Evolutionary conservation across 1,284 basidiomycete species (phyloP).

Genomic region (Cutaneotrichosporon daszewskae): DNA sequence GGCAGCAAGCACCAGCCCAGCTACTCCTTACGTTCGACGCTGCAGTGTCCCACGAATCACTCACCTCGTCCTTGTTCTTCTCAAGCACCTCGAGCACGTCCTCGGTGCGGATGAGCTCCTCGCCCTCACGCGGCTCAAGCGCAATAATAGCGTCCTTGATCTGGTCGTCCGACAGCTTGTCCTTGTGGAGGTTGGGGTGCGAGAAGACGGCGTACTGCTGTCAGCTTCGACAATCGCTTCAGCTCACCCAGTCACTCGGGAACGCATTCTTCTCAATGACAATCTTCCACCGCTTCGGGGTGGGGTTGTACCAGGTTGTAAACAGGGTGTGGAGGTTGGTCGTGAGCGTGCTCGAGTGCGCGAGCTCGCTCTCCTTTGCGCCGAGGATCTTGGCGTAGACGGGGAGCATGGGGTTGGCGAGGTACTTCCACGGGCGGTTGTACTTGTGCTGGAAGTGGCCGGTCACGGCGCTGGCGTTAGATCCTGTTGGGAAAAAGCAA

Average conservation of each 20-base stretch:
- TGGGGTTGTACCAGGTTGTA: constrained; percentile 88
- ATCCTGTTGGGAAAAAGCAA: neutral
- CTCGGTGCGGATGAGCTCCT: constrained; percentile 78
- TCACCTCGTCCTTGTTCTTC: constrained; percentile 57
- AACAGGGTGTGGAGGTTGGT: constrained; percentile 92
- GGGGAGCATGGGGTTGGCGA: constrained; percentile 66
- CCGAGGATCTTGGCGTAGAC: constrained; percentile 80
- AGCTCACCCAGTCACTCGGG: constrained; percentile 81
- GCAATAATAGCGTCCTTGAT: constrained; percentile 62
- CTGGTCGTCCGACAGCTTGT: constrained; percentile 59
- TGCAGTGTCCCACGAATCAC: constrained; percentile 4
- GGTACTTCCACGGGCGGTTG: constrained; percentile 74
- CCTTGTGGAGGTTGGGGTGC: constrained; percentile 70
- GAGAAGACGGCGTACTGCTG: constrained; percentile 87
- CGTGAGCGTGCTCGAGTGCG: constrained; percentile 89
- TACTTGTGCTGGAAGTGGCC: constrained; percentile 89
- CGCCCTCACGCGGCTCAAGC: constrained; percentile 70
- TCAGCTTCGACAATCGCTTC: neutral
- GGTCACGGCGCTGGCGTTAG: constrained; percentile 63
- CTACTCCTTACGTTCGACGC: neutral
- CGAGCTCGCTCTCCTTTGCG: constrained; percentile 79
- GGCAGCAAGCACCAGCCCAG: no score
- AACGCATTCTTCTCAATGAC: constrained; percentile 91
- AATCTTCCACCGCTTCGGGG: constrained; percentile 76
- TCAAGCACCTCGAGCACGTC: constrained; percentile 79